A percentile compares a stretch with the other conserved stretches of the same genome.
Conservation (phyloP, 495 filamentous ascomycete genomes). For the Aspergillus hancockii region DNA sequence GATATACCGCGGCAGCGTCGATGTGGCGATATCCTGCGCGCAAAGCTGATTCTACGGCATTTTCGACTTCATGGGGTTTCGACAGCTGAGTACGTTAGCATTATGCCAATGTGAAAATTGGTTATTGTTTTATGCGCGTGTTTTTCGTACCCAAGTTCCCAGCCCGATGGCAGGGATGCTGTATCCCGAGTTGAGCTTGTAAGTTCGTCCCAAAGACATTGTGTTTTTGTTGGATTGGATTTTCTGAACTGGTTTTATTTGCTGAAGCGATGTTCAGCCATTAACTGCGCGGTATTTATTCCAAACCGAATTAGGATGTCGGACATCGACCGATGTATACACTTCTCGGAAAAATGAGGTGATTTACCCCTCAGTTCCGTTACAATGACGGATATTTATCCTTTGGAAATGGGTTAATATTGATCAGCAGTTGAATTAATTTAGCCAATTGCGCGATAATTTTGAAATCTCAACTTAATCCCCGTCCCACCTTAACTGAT, state of each 20-base stretch:
- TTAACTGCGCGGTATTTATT: background rate
- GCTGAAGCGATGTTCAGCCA: background rate
- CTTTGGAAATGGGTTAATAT: background rate
- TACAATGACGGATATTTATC: background rate
- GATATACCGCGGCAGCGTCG: constrained; percentile 38
- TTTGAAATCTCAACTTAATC: background rate
- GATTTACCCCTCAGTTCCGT: constrained; percentile 14
- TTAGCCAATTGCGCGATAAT: background rate
- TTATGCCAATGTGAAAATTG: background rate
- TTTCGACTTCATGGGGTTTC: constrained; percentile 48
- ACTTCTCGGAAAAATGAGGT: constrained; percentile 2
- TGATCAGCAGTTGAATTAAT: background rate
- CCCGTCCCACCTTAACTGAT: background rate
- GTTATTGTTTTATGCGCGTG: background rate
- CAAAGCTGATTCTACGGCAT: constrained; percentile 50
- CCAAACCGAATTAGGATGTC: background rate
- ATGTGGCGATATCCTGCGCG: constrained; percentile 51
- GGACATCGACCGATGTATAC: background rate
- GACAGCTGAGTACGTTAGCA: constrained; percentile 35
- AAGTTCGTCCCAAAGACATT: constrained; percentile 42
- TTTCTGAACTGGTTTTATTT: constrained; percentile 12
- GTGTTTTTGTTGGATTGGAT: constrained; percentile 7
- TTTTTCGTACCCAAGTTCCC: constrained; percentile 31
- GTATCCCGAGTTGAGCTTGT: constrained; percentile 43
- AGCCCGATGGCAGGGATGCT: constrained; percentile 40